Conservation (phyloP, 352 stramenopile species). For the Phytophthora fragariae region DNA sequence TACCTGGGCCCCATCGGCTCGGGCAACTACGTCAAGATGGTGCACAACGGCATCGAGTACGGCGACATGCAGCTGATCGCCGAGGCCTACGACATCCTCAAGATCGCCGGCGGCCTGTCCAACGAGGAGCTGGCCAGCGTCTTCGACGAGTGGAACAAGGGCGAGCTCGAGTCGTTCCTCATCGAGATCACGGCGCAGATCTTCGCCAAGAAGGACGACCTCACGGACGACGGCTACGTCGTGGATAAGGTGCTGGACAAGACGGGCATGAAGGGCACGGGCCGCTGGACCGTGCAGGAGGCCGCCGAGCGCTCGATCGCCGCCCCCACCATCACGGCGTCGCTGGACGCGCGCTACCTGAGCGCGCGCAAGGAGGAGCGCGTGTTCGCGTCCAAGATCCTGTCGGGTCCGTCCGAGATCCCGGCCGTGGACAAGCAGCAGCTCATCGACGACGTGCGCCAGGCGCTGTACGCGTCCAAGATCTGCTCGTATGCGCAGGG, state of each 20-base stretch:
- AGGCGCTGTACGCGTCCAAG: slow-evolving; percentile 98
- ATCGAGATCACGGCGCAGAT: slow-evolving; percentile 99
- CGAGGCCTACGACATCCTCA: slow-evolving; percentile 98
- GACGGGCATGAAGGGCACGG: slow-evolving; percentile 99
- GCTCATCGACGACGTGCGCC: slow-evolving; percentile 96
- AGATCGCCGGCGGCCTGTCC: slow-evolving; percentile 90
- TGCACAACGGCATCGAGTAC: slow-evolving; percentile 99
- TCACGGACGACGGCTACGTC: slow-evolving; percentile 86
- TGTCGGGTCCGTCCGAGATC: slow-evolving; percentile 95
- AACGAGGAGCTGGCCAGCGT: slow-evolving; percentile 93
- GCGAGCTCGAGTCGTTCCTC: slow-evolving; percentile 96
- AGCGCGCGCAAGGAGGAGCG: slow-evolving; percentile 96
- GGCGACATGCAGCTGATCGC: slow-evolving; percentile 99
- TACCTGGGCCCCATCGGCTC: slow-evolving; percentile 96
- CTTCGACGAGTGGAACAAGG: slow-evolving; percentile 98
- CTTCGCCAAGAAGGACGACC: slow-evolving; percentile 97
- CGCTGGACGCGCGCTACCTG: slow-evolving; percentile 97
- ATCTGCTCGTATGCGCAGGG: slow-evolving; percentile 99
- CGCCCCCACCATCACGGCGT: slow-evolving; percentile 97
- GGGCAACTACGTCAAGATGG: slow-evolving; percentile 99
- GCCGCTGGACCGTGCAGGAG: slow-evolving; percentile 96
- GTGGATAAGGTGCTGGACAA: slow-evolving; percentile 99
- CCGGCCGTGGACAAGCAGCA: slow-evolving; percentile 93
- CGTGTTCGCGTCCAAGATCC: slow-evolving; percentile 92
- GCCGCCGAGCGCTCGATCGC: slow-evolving; percentile 96